Conservation (phyloP, 129 eudicot genomes). For the Smallanthus sonchifolius region DNA sequence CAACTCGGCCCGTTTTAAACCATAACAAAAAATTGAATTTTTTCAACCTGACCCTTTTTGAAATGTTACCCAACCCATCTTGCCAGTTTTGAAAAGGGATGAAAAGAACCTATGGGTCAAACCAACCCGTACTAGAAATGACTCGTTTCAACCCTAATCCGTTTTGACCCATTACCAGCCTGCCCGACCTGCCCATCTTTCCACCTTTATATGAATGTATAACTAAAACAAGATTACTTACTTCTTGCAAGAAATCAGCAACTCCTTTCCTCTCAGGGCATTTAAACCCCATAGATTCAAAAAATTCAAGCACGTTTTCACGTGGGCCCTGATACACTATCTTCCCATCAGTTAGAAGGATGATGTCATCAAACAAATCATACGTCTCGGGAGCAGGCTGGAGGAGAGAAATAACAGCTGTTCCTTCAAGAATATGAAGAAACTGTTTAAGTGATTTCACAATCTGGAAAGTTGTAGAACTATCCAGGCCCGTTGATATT, state of each 20-base stretch:
- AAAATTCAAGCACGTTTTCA: conserved; percentile 60
- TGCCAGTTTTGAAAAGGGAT: not conserved
- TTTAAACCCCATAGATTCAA: conserved; percentile 57
- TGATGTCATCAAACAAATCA: conserved; percentile 65
- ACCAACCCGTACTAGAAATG: not conserved
- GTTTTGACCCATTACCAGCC: not conserved
- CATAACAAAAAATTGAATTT: too few species aligned
- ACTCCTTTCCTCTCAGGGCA: conserved; percentile 63
- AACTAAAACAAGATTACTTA: conserved; percentile 4
- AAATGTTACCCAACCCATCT: not conserved
- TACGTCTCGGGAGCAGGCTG: conserved; percentile 88
- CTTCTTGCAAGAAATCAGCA: conserved; percentile 72
- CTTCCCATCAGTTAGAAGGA: conserved; percentile 64
- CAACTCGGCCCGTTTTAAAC: not conserved
- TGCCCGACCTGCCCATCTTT: not conserved
- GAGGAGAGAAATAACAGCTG: conserved; percentile 73
- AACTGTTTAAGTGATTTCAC: conserved; percentile 51
- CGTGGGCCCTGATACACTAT: conserved; percentile 79
- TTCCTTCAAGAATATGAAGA: conserved; percentile 65
- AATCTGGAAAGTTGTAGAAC: conserved; percentile 68
- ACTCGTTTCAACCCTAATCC: not conserved
- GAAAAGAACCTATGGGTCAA: not conserved
- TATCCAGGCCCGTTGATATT: conserved; percentile 68
- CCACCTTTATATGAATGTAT: not conserved
- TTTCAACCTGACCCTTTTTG: not conserved